Percentiles rank a stretch among this genome's conserved stretches.
Conservation (phyloP, 2,329 filamentous ascomycete genomes). For the Aspergillus cejpii region DNA sequence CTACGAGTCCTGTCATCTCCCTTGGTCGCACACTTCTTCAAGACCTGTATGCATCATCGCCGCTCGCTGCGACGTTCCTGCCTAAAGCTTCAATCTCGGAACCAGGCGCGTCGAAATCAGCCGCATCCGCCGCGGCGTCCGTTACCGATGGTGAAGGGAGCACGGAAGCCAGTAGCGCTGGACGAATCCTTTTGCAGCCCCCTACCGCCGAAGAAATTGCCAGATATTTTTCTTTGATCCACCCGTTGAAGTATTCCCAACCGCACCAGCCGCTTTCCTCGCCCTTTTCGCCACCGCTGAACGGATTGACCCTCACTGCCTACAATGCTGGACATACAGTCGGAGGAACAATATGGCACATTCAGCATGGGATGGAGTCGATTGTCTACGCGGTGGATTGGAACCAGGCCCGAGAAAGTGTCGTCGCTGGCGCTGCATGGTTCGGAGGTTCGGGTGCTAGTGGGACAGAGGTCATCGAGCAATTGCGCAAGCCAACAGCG, state of each 20-base stretch:
- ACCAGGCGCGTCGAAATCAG: constrained; percentile 45
- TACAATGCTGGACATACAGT: constrained; percentile 95
- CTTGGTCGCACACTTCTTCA: constrained; percentile 85
- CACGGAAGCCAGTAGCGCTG: constrained; percentile 23
- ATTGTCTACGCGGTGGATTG: constrained; percentile 97
- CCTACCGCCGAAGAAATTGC: constrained; percentile 85
- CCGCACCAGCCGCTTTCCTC: constrained; percentile 84
- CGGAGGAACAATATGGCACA: constrained; percentile 97
- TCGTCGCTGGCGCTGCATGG: constrained; percentile 89
- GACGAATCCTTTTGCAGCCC: constrained; percentile 54
- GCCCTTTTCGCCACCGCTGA: constrained; percentile 79
- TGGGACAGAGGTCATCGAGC: constrained; percentile 86
- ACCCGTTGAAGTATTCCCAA: constrained; percentile 92
- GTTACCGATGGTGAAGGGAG: constrained; percentile 29
- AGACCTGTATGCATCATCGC: constrained; percentile 85
- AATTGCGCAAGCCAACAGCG: constrained; percentile 85
- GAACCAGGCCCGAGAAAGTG: constrained; percentile 96
- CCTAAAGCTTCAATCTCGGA: constrained; percentile 62
- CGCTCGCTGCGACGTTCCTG: constrained; percentile 78
- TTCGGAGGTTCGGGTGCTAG: constrained; percentile 72
- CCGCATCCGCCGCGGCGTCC: constrained; percentile 28
- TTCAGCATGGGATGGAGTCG: constrained; percentile 92
- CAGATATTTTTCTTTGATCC: constrained; percentile 82
- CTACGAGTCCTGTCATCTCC: constrained; percentile 86
- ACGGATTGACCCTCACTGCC: constrained; percentile 87